phyloP scores from a whole-genome alignment of 768 basidiomycete genomes.

The Strobilomyces echinocephalus region DNA sequence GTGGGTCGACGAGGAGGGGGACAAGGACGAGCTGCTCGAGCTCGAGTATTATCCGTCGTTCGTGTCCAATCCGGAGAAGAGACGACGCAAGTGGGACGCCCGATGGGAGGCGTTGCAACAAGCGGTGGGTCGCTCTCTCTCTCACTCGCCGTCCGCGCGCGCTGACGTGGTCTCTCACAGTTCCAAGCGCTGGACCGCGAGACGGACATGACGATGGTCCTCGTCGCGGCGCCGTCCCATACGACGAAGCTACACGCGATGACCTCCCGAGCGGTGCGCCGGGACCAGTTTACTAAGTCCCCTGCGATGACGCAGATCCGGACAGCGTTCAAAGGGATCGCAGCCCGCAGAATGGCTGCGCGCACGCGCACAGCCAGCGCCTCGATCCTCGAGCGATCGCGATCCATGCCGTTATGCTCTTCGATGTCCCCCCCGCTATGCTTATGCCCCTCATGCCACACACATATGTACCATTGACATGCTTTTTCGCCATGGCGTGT shows the following conservation, averaged over 20 bases:
- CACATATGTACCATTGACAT: too few species aligned
- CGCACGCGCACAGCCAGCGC: too few species aligned
- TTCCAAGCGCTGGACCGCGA: conserved; percentile 76
- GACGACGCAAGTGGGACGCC: conserved; percentile 67
- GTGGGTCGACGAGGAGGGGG: conserved; percentile 70
- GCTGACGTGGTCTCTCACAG: conserved; percentile 35
- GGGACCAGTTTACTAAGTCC: conserved; percentile 47
- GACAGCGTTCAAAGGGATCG: too few species aligned
- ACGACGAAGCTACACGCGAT: conserved; percentile 59
- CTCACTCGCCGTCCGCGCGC: neutral
- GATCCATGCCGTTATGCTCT: too few species aligned
- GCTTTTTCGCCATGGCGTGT: too few species aligned
- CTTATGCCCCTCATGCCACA: too few species aligned
- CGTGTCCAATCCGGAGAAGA: conserved; percentile 60
- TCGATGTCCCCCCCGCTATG: too few species aligned
- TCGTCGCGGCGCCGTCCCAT: conserved; percentile 73
- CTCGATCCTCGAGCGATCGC: too few species aligned
- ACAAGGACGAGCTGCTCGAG: conserved; percentile 67
- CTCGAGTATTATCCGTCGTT: conserved; percentile 74
- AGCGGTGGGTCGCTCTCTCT: conserved; percentile 43
- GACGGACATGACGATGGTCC: conserved; percentile 72
- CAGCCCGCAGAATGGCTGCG: too few species aligned
- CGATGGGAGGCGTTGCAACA: conserved; percentile 73
- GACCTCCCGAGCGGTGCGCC: conserved; percentile 65
- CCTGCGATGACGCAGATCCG: neutral